Base-by-base conservation (phyloP, 495 filamentous ascomycete genomes). In the Parathielavia hyrcaniae region DNA sequence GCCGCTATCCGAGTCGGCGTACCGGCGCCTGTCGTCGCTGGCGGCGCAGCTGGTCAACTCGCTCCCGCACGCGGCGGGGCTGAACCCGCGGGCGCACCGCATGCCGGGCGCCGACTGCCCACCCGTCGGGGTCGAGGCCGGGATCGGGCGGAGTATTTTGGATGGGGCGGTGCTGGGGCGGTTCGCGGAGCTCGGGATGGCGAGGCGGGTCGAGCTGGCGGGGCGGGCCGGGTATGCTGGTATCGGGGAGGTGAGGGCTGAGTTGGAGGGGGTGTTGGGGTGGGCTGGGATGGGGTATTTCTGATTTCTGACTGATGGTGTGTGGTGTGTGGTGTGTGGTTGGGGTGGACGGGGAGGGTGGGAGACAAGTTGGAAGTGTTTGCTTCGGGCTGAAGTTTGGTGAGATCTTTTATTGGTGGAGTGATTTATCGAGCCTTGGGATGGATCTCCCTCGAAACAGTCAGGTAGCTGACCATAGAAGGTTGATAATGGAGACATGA, bases 11-110 rank as follows among this genome's bases (percentile, higher is more conserved):
- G 91, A 97, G 72, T 74, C 88, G 17, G 74, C 83, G 16, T 96
- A 96, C 71, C 88, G 92, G 19, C 84, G 90, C 0, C 79, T 98
- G 17, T 85, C 82, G 11, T 86, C 87, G n/a, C 76, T 98, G 10
- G 83, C 90, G 38, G 86, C 82, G 3, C 89, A 95, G 63, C 76
- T 98, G 5, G 78, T 81, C 9, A 89, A 82, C 57, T 81, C 84
- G 0, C 80, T 97, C 12, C 86, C 89, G 48, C 86, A 89, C 64
- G 69, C 85, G 0, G 86, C 83, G 5, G 91, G 88, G 0, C 73
- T 97, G 44, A 97, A 98, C 67, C 87, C 90, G 0, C 82, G 86
- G 34, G 86, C 81, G 0, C 88, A 90, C 70, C 82, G 93, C 20
- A 69, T 79, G 32, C 67, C 72, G 30, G 57, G 32, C 1, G 65